A percentile compares a stretch with the other conserved stretches of the same genome.
Evolutionary conservation across 352 stramenopile species (phyloP).

Genomic region (Pythium brassicae): DNA sequence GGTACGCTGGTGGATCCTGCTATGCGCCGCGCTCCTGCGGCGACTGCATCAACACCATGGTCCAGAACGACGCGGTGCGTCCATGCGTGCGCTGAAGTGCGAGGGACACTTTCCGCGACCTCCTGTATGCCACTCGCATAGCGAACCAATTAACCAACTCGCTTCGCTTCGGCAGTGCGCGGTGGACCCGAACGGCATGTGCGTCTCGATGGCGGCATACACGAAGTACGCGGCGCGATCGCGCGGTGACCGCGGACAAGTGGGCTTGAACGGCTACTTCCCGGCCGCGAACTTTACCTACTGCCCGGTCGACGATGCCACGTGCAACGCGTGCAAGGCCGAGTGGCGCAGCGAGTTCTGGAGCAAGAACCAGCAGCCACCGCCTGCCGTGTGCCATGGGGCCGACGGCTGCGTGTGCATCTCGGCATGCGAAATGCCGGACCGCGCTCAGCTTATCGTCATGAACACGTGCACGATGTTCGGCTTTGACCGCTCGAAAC

Average conservation of each 20-base stretch:
- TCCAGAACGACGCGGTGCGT: constrained; percentile 5
- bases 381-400: constrained; percentile 1
- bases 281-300: constrained; percentile 16
- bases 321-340: constrained; percentile 9
- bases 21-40: constrained; percentile 11
- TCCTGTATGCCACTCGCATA: no score
- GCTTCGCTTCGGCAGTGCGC: constrained; percentile 2
- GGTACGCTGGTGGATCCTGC: constrained; percentile 8
- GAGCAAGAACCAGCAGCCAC: background rate
- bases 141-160: background rate
- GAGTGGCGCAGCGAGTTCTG: constrained; percentile 12
- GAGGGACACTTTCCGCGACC: no score
- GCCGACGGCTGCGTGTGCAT: constrained; percentile 11
- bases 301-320: constrained; percentile 4
- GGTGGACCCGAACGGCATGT: constrained; percentile 11
- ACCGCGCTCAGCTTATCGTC: constrained; percentile 11
- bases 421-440: constrained; percentile 12
- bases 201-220: constrained; percentile 11
- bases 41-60: constrained; percentile 14
- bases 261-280: constrained; percentile 11
- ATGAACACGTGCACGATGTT: constrained; percentile 4
- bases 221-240: background rate
- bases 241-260: background rate
- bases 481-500: constrained; percentile 4
- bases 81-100: no score